Evolutionary conservation across 495 filamentous ascomycete species (phyloP).

Genomic region (Penicillium flavigenum): DNA sequence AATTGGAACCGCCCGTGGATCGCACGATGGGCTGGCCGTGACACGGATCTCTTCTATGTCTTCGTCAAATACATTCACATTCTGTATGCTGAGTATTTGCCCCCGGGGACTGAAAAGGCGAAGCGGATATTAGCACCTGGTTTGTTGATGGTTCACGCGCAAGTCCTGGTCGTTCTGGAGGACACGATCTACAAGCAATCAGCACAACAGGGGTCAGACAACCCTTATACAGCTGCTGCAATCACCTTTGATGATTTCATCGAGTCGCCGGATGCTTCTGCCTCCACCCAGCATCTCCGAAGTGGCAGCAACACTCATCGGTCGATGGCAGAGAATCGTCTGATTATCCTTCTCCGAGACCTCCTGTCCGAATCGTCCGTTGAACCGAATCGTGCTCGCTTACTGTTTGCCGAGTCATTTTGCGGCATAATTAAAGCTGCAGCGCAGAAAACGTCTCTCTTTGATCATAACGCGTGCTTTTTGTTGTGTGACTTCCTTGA

Average conservation of each 20-base stretch:
- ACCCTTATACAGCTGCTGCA: constrained; percentile 55
- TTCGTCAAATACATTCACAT: constrained; percentile 92
- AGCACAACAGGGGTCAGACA: constrained; percentile 50
- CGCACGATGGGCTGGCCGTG: constrained; percentile 80
- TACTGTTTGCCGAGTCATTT: constrained; percentile 79
- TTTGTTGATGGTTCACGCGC: constrained; percentile 79
- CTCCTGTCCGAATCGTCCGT: constrained; percentile 70
- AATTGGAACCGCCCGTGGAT: constrained; percentile 87
- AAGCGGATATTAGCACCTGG: constrained; percentile 69
- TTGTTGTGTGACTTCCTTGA: constrained; percentile 91
- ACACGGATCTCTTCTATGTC: constrained; percentile 91
- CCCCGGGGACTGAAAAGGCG: constrained; percentile 61
- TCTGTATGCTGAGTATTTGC: constrained; percentile 77
- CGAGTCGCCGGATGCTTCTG: constrained; percentile 65
- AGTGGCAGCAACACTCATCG: constrained; percentile 64
- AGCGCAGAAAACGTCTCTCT: constrained; percentile 74
- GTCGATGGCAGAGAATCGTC: constrained; percentile 87
- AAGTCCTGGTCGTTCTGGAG: constrained; percentile 79
- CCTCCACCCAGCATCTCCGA: constrained; percentile 64
- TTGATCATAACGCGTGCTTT: constrained; percentile 86
- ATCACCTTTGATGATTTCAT: constrained; percentile 78
- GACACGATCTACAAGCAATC: constrained; percentile 75
- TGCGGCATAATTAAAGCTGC: constrained; percentile 68
- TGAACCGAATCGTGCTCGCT: constrained; percentile 54
- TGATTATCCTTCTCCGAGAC: constrained; percentile 85